Evolutionary conservation across 352 stramenopile species (phyloP).

Genomic region (Ophiocytium majus): DNA sequence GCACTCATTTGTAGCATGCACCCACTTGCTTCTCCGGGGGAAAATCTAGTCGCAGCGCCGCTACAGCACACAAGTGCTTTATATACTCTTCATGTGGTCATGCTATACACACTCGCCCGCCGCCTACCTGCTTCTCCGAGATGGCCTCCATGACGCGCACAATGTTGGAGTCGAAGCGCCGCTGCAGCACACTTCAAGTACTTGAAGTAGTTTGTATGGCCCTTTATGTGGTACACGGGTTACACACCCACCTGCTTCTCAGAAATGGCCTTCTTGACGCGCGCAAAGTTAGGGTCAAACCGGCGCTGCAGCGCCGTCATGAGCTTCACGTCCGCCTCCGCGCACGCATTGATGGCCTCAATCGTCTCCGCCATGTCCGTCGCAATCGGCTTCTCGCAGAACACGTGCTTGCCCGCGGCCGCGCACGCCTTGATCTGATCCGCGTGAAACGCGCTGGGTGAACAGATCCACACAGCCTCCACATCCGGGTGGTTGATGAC

Average conservation of each 20-base stretch:
- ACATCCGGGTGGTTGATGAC: slow-evolving; percentile 85
- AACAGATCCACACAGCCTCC: slow-evolving; percentile 93
- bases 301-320: slow-evolving; percentile 89
- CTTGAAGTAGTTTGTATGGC: not conserved
- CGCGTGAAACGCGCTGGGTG: slow-evolving; percentile 83
- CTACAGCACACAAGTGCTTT: slow-evolving; percentile 72
- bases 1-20: no score
- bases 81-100: not conserved
- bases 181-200: slow-evolving; percentile 80
- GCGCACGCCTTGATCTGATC: slow-evolving; percentile 89
- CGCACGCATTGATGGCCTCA: slow-evolving; percentile 73
- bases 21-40: no score
- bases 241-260: slow-evolving; percentile 38
- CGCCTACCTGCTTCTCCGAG: slow-evolving; percentile 34
- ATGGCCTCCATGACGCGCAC: slow-evolving; percentile 77
- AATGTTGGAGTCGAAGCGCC: slow-evolving; percentile 90
- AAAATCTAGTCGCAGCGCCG: slow-evolving; percentile 86
- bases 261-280: slow-evolving; percentile 74
- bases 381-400: slow-evolving; percentile 91
- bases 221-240: not conserved
- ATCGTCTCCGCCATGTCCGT: slow-evolving; percentile 79
- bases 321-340: slow-evolving; percentile 77
- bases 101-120: no score
- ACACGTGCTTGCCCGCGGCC: slow-evolving; percentile 85
- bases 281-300: slow-evolving; percentile 88